A percentile compares a stretch with the other conserved stretches of the same genome.
Evolutionary conservation across 805 yeast genomes (phyloP).

Genomic region (Komagataella pastoris): DNA sequence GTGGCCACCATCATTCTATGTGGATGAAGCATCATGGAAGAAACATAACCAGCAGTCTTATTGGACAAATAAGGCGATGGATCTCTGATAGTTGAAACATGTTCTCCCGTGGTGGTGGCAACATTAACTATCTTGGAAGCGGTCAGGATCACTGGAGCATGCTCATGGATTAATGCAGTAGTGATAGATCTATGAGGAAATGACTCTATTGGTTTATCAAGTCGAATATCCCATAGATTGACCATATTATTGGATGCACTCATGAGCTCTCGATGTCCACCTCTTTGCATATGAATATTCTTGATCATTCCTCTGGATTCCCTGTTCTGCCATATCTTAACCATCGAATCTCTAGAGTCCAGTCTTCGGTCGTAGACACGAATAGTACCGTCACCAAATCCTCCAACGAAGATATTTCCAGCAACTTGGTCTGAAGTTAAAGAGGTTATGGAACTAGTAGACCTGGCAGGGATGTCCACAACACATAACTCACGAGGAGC

Average conservation of each 20-base stretch:
- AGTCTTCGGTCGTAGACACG: slow-evolving; percentile 85
- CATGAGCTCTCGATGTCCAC: slow-evolving; percentile 83
- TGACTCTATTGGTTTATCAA: slow-evolving; percentile 52
- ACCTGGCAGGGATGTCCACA: slow-evolving; percentile 81
- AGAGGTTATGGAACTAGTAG: slow-evolving; percentile 78
- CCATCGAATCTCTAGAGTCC: slow-evolving; percentile 77
- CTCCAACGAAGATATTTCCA: slow-evolving; percentile 81
- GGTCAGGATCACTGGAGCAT: slow-evolving; percentile 87
- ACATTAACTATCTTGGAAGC: slow-evolving; percentile 70
- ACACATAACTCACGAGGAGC: slow-evolving; percentile 87
- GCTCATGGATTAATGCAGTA: slow-evolving; percentile 80
- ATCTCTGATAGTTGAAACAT: slow-evolving; percentile 46
- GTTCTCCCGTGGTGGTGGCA: slow-evolving; percentile 79
- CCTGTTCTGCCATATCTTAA: slow-evolving; percentile 64
- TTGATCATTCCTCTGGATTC: slow-evolving; percentile 31
- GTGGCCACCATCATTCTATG: slow-evolving; percentile 91
- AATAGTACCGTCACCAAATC: slow-evolving; percentile 82
- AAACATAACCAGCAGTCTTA: slow-evolving; percentile 39
- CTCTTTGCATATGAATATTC: slow-evolving; percentile 90
- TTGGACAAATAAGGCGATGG: slow-evolving; percentile 31
- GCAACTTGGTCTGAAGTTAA: slow-evolving; percentile 93
- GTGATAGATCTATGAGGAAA: slow-evolving; percentile 45
- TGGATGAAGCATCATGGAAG: slow-evolving; percentile 73
- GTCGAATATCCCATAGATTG: slow-evolving; percentile 83
- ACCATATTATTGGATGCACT: slow-evolving; percentile 72